Percentiles rank a stretch among this genome's conserved stretches.
Evolutionary conservation across 805 yeast genomes (phyloP).

Genomic region (Schwanniomyces occidentalis): DNA sequence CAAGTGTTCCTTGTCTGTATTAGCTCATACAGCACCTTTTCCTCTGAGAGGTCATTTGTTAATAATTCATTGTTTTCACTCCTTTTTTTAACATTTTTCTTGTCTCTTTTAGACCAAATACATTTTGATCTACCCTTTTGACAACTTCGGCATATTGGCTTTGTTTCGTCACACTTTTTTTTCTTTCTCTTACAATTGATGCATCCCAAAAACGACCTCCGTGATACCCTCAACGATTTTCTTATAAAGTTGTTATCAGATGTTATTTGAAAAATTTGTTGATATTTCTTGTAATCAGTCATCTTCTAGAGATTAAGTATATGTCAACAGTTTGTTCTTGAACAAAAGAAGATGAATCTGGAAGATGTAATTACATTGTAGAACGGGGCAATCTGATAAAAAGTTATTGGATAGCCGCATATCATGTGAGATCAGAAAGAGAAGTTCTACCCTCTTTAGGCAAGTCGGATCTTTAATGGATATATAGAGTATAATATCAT

Average conservation of each 20-base stretch:
- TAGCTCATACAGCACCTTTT: not conserved
- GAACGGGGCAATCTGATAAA: no score
- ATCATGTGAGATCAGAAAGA: no score
- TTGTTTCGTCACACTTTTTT: conserved; percentile 30
- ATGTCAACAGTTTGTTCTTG: no score
- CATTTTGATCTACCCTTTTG: conserved; percentile 15
- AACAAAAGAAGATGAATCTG: no score
- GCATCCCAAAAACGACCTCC: conserved; percentile 22
- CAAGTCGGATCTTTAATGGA: no score
- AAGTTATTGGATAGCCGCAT: no score
- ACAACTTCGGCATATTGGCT: conserved; percentile 30
- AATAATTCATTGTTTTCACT: not conserved
- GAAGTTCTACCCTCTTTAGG: no score
- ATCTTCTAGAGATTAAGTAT: no score
- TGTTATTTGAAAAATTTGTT: conserved; percentile 1
- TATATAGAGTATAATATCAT: no score
- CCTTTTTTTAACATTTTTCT: not conserved
- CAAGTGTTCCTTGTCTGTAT: not conserved
- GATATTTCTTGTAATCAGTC: conserved; percentile 1
- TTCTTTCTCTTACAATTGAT: conserved; percentile 31
- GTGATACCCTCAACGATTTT: conserved; percentile 1
- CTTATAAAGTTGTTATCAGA: not conserved
- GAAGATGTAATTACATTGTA: no score
- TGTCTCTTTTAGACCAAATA: conserved; percentile 1
- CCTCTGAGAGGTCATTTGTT: not conserved